Evolutionary conservation across 2,329 filamentous ascomycete genomes (phyloP).

Genomic region (Cordyceps fumosorosea): DNA sequence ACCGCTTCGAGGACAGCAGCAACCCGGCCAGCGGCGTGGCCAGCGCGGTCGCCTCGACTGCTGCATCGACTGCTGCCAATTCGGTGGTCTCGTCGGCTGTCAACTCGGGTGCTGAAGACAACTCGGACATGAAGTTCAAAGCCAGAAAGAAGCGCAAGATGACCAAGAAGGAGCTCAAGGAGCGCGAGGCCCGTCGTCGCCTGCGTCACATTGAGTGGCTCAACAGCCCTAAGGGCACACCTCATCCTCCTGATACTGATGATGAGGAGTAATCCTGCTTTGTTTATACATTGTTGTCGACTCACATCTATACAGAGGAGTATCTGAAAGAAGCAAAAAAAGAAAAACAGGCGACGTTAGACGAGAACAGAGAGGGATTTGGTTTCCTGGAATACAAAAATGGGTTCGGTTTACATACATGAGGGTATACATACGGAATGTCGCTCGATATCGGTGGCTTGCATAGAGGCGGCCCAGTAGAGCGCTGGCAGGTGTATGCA

Average conservation of each 20-base stretch:
- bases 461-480: not conserved
- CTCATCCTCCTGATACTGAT: conserved; percentile 69
- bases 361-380: not conserved
- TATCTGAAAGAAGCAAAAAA: not conserved
- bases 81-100: conserved; percentile 50
- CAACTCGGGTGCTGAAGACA: conserved; percentile 80
- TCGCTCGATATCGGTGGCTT: not conserved
- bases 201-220: conserved; percentile 82
- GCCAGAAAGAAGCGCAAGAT: conserved; percentile 96
- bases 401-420: not conserved
- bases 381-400: not conserved
- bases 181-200: conserved; percentile 78
- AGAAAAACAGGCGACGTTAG: not conserved
- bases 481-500: not conserved
- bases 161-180: conserved; percentile 94
- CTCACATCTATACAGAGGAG: not conserved
- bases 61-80: conserved; percentile 44
- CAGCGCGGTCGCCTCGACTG: conserved; percentile 54
- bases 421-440: not conserved
- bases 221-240: conserved; percentile 78
- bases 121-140: conserved; percentile 76
- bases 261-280: conserved; percentile 53
- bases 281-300: not conserved
- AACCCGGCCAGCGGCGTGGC: conserved; percentile 55
- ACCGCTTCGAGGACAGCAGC: conserved; percentile 73